These are phyloP conservation scores for Alternaria burnsii DNA, from an alignment of 2,329 filamentous ascomycete genomes.

Conservation along the genomic window DNA sequence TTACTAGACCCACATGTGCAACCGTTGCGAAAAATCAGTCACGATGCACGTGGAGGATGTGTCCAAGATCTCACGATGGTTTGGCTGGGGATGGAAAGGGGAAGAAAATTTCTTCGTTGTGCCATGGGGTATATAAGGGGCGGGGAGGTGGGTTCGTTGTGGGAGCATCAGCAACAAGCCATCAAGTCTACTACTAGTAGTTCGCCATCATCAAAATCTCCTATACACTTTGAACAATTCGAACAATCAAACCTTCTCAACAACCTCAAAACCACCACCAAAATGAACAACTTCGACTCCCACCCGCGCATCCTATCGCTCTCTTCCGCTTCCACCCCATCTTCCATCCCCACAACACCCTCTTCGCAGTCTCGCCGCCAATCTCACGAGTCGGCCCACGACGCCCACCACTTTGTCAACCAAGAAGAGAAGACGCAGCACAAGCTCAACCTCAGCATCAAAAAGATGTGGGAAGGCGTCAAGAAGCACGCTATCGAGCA, in stretches of 20 bases:
- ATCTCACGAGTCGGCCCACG: constrained; percentile 32
- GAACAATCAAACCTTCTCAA: constrained; percentile 3
- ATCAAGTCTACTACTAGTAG: constrained; percentile 4
- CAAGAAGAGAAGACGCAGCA: constrained; percentile 28
- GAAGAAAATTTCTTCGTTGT: constrained; percentile 11
- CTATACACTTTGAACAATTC: not conserved
- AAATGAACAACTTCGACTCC: constrained; percentile 31
- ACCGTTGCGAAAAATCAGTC: constrained; percentile 18
- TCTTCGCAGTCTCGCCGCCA: constrained; percentile 23
- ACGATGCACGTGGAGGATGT: constrained; percentile 18
- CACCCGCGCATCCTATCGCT: constrained; percentile 36
- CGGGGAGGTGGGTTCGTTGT: not conserved
- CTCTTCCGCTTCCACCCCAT: constrained; percentile 14
- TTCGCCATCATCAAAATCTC: not conserved
- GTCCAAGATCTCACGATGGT: constrained; percentile 20
- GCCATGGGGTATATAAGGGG: constrained; percentile 23
- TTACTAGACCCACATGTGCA: constrained; percentile 22
- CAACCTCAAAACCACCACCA: not conserved
- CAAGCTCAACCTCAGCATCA: constrained; percentile 33
- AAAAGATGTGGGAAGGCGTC: constrained; percentile 41
- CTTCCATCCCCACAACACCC: constrained; percentile 19
- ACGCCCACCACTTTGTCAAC: constrained; percentile 31
- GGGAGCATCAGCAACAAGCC: constrained; percentile 12
- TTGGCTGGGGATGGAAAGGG: not conserved
- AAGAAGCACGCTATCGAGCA: constrained; percentile 41